These are phyloP conservation scores for Agapanthus africanus DNA, from an alignment of 106 monocot genomes.

Conservation along the genomic window DNA sequence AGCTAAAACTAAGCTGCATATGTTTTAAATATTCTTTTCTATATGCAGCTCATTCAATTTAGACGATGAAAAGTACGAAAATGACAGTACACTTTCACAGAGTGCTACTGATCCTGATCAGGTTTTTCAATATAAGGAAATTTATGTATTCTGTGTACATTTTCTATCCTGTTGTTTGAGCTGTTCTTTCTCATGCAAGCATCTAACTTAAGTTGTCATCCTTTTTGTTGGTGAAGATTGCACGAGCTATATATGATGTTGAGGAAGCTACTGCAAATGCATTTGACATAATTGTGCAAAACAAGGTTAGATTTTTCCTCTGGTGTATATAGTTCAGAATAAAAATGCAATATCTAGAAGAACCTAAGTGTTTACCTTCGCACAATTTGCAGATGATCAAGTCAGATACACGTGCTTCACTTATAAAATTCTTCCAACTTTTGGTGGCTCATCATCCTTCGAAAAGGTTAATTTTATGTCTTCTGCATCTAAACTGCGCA, in stretches of 20 bases:
- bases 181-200: slow-evolving; percentile 4
- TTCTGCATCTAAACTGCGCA: background rate
- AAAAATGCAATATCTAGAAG: background rate
- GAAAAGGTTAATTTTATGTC: slow-evolving; percentile 42
- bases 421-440: slow-evolving; percentile 92
- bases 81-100: slow-evolving; percentile 63
- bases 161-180: background rate
- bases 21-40: slow-evolving; percentile 4
- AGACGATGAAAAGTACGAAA: slow-evolving; percentile 83
- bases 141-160: slow-evolving; percentile 1
- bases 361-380: background rate
- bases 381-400: slow-evolving; percentile 71
- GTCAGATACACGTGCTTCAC: slow-evolving; percentile 52
- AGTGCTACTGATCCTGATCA: slow-evolving; percentile 73
- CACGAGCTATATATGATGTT: slow-evolving; percentile 88
- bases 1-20: background rate
- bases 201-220: slow-evolving; percentile 6
- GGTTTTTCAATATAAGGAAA: slow-evolving; percentile 24
- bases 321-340: background rate
- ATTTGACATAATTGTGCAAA: slow-evolving; percentile 71
- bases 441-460: slow-evolving; percentile 93
- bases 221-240: slow-evolving; percentile 35
- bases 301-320: slow-evolving; percentile 53
- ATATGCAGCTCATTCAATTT: slow-evolving; percentile 77
- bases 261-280: slow-evolving; percentile 84